Base-by-base conservation (phyloP, 495 filamentous ascomycete genomes). In the Apiosordaria backusii region DNA sequence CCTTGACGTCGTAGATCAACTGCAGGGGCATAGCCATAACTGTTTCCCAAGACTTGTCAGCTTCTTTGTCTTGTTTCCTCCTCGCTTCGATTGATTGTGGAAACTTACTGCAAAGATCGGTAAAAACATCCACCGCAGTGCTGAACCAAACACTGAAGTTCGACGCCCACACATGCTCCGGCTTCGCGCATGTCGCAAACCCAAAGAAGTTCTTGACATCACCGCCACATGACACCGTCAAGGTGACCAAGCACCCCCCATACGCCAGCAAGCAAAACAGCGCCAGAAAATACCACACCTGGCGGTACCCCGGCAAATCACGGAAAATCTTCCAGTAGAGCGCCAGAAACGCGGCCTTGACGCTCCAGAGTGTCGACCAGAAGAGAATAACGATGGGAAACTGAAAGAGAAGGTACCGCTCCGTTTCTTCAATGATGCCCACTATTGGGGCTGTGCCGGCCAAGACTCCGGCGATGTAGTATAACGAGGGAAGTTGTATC, bases 1-100 rank as follows among this genome's bases (percentile, higher is more conserved):
- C 78, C 54, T 76, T 76, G 23, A 85, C 72, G 53, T 80, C 79
- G 75, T 77, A 80, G 50, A 85, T 81, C 13, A 85, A 74, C n/a
- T 76, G 70, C 57, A 84, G 64, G 5, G 82, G 82, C 63, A 85
- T 77, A 25, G 76, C 74, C 82, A 85, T 85, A 70, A 85, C 52
- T 55, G 52, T 23, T 19, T 23, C 13, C 4, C 22, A 55, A 18
- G 2, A 45, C 35, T 45, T 22, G 52, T 55, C 18, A 68, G 66
- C 50, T 60, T 10, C 21, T 15, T 16, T 21, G 1, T 54, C 21
- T 55, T 57, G n/a, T 22, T 10, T 29, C 18, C 7, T n/a, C 5
- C 19, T 55, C 4, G 26, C 9, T 23, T 24, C 52, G 52, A n/a
- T 23, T n/a, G 22, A 10, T 45, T 45, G 23, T 26, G 16, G 24